phyloP scores from a whole-genome alignment of 1,139 yeast genomes.

The Lodderomyces pseudojiufengensis region DNA sequence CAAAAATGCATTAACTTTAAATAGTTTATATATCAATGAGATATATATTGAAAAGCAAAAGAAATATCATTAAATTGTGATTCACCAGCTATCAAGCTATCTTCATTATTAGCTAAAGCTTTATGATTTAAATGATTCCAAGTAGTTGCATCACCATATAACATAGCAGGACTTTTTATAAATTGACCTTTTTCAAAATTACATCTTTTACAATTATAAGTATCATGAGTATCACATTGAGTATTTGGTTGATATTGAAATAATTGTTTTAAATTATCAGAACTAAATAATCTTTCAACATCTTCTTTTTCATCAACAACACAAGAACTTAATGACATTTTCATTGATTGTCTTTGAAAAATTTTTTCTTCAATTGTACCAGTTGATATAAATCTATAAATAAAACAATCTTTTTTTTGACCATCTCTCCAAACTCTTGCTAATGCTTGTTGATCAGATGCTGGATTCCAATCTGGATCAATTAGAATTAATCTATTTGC shows the following conservation, averaged over 20 bases:
- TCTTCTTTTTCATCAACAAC: slow-evolving; percentile 97
- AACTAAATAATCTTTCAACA: slow-evolving; percentile 85
- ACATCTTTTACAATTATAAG: slow-evolving; percentile 86
- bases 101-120: slow-evolving; percentile 65
- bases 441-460: slow-evolving; percentile 95
- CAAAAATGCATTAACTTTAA: no score
- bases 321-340: slow-evolving; percentile 86
- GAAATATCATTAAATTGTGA: slow-evolving; percentile 64
- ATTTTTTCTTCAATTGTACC: slow-evolving; percentile 97
- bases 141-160: slow-evolving; percentile 95
- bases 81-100: slow-evolving; percentile 73
- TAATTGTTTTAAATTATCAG: slow-evolving; percentile 72
- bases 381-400: slow-evolving; percentile 87
- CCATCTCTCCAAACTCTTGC: slow-evolving; percentile 99
- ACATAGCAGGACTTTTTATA: slow-evolving; percentile 75
- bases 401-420: slow-evolving; percentile 93
- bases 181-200: slow-evolving; percentile 52
- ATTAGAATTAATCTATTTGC: slow-evolving; percentile 85
- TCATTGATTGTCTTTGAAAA: slow-evolving; percentile 96
- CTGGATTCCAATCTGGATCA: slow-evolving; percentile 99
- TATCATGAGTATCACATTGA: slow-evolving; percentile 86
- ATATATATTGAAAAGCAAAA: slow-evolving; percentile 89
- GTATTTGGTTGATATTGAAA: slow-evolving; percentile 71
- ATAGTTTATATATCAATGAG: slow-evolving; percentile 43
- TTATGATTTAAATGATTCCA: slow-evolving; percentile 87